Conservation (phyloP, 2,329 filamentous ascomycete genomes). For the Diaporthe velutina region DNA sequence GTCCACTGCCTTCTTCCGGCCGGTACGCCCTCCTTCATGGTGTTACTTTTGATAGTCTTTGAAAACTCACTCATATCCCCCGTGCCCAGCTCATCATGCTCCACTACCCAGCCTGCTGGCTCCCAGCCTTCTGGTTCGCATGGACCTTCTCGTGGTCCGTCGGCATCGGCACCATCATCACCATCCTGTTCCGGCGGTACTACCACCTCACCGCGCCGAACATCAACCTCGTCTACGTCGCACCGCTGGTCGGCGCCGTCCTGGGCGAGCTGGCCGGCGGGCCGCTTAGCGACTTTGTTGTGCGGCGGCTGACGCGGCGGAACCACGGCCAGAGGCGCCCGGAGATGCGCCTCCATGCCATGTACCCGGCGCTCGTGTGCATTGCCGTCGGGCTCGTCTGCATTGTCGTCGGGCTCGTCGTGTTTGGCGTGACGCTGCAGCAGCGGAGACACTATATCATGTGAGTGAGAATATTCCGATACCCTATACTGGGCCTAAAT, state of each 20-base stretch:
- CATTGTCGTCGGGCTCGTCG: neutral
- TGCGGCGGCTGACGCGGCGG: neutral
- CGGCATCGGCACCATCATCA: conserved; percentile 1
- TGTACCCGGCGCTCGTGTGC: neutral
- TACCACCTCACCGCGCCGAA: neutral
- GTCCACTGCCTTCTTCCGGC: neutral
- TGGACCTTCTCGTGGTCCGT: conserved; percentile 4
- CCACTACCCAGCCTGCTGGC: neutral
- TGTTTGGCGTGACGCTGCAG: neutral
- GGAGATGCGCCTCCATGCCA: neutral
- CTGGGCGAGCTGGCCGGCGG: neutral
- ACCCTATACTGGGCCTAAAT: neutral
- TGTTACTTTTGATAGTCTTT: neutral
- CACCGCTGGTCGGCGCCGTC: neutral
- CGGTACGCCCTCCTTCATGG: neutral
- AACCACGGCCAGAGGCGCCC: neutral
- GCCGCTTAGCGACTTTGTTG: neutral
- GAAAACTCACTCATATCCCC: neutral
- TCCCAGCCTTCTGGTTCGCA: conserved; percentile 11
- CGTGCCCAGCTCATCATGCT: conserved; percentile 3
- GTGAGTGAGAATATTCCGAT: neutral
- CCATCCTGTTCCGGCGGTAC: neutral
- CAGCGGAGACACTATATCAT: neutral
- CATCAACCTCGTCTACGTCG: conserved; percentile 10
- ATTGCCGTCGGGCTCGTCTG: neutral